Conservation (phyloP, 2,329 filamentous ascomycete species). For the Paracorniculantispora psalliotae region DNA sequence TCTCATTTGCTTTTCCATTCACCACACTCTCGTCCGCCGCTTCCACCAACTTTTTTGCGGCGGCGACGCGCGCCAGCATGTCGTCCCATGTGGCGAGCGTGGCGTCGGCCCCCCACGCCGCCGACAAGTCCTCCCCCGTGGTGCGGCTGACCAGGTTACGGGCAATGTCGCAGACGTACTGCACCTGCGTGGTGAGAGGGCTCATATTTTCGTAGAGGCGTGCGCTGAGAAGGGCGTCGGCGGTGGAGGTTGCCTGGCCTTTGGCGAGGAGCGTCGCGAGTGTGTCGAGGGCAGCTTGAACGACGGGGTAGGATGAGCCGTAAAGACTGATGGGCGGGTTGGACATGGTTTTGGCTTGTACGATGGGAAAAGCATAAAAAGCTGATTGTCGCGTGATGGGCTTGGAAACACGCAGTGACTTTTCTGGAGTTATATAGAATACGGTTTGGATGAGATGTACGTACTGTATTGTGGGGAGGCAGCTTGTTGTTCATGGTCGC, state of each 20-base stretch:
- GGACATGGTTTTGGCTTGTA: neutral
- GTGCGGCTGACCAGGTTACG: slow-evolving; percentile 18
- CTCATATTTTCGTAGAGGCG: slow-evolving; percentile 25
- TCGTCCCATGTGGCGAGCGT: neutral
- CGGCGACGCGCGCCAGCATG: neutral
- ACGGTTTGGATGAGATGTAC: neutral
- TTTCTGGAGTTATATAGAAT: neutral
- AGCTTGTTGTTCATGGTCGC: neutral
- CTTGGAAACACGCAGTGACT: neutral
- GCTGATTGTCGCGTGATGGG: neutral
- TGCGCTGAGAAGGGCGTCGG: neutral
- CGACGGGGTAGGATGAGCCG: slow-evolving; percentile 3
- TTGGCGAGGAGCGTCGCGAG: neutral
- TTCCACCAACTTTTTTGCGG: neutral
- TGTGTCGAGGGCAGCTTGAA: neutral
- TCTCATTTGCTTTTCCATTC: slow-evolving; percentile 1
- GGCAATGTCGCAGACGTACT: slow-evolving; percentile 17
- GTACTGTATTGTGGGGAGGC: neutral
- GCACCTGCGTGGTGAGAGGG: slow-evolving; percentile 23
- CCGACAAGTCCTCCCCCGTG: neutral
- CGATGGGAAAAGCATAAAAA: too few relatives aligned
- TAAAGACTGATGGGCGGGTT: slow-evolving; percentile 2
- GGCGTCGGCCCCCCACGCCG: neutral
- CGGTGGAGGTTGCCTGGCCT: neutral
- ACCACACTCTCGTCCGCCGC: neutral